phyloP scores from a whole-genome alignment of 169 alveolate species.

The Babesia sp. region DNA sequence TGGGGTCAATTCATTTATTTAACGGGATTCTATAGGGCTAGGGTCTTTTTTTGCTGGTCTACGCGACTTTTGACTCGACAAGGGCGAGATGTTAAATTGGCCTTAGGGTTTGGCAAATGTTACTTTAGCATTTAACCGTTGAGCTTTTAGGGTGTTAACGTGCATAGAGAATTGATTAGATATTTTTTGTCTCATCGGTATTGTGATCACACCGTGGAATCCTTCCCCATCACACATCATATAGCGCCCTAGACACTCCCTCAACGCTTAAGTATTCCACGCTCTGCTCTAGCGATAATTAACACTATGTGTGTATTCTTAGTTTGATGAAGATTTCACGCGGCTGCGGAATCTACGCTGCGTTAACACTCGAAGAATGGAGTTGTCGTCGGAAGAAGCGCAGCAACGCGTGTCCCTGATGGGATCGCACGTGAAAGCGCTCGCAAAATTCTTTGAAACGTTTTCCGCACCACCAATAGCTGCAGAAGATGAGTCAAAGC shows the following conservation, averaged over 20 bases:
- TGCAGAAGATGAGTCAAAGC: conserved; percentile 11
- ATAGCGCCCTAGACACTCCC: no score
- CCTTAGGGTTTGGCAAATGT: no score
- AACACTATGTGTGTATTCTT: not conserved
- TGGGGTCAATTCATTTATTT: no score
- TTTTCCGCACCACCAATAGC: conserved; percentile 19
- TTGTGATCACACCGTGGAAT: not conserved
- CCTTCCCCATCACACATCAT: not conserved
- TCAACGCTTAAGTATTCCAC: not conserved
- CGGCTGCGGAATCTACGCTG: not conserved
- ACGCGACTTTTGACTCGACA: no score
- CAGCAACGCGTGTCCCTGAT: conserved; percentile 62
- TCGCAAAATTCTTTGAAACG: conserved; percentile 43
- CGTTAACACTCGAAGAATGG: conserved; percentile 20
- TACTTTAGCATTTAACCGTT: no score
- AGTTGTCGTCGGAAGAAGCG: conserved; percentile 67
- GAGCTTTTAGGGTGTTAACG: no score
- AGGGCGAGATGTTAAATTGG: no score
- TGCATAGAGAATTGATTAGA: no score
- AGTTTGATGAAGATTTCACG: not conserved
- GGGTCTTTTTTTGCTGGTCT: no score
- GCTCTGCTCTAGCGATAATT: not conserved
- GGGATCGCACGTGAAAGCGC: conserved; percentile 64
- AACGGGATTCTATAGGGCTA: no score
- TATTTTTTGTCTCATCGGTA: no score